Base-by-base conservation (phyloP, 768 basidiomycete genomes). In the Sutorius australiensis region DNA sequence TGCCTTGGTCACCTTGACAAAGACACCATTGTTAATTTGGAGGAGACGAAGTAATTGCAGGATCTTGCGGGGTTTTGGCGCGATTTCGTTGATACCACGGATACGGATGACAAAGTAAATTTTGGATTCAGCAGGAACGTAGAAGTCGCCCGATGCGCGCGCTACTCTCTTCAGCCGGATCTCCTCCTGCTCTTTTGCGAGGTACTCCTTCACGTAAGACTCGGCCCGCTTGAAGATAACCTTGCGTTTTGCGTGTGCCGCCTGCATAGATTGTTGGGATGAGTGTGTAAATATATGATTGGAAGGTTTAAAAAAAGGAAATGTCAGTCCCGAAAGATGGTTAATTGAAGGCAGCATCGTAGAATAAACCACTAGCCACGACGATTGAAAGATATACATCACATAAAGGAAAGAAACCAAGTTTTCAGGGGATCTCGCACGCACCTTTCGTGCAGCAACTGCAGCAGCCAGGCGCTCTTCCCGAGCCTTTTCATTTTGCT, bases 151-250 rank as follows among this genome's bases (percentile, higher is more conserved):
- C 50, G 92, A 79, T 63, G 85, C 76, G 70, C 94, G 86, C 57
- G 95, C 95, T 69, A 83, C 89, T 53, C 97, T 86, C 81, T 92
- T 94, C 73, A 98, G 76, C 58, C 94, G 86, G 70, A 98, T 83
- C 78, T 98, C 93, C 77, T 98, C 97, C 78, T 83, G 85, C 84
- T 99, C 97, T 77, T 87, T 86, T 57, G 79, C 58, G 50, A 89
- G 75, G 74, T 98, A 98, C 78, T 98, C 95, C 81, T 98, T 95
- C 62, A 98, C 94, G 74, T 97, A 98, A 54, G 88, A 75, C 76
- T 98, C 95, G 34, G 97, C 97, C 57, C 97, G 91, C 87, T 98
- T 98, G 87, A 98, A 98, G 78, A 98, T 85, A 72, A 97, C 86
- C 75, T 87, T 89, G 76, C 97, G 88, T 81, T 95, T 95, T 54